Evolutionary conservation across 2,329 filamentous ascomycete species (phyloP).

Genomic region (Ophiostoma fasciatum): DNA sequence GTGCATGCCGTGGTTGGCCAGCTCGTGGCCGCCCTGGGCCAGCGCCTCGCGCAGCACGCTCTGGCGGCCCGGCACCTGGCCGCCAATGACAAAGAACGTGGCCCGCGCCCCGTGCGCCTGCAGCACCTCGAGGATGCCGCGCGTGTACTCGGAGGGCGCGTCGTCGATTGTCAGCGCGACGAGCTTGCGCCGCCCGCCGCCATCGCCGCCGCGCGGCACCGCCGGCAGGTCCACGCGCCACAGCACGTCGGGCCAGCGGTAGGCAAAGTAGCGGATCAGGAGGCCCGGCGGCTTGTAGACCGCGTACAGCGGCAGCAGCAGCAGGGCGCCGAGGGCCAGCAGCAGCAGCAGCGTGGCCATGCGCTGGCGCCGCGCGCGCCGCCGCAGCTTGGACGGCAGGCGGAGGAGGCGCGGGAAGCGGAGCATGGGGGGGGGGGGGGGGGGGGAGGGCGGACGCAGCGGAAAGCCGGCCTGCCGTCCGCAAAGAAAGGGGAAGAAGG

Average conservation of each 20-base stretch:
- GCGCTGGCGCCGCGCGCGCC: slow-evolving; percentile 41
- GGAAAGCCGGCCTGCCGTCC: too few relatives aligned
- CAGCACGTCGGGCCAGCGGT: slow-evolving; percentile 62
- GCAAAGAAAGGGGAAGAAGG: neutral
- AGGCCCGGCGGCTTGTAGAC: slow-evolving; percentile 69
- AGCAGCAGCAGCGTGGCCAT: slow-evolving; percentile 38
- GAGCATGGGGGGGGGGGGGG: slow-evolving; percentile 12
- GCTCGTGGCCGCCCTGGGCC: slow-evolving; percentile 45
- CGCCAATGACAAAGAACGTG: slow-evolving; percentile 82
- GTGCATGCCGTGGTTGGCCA: slow-evolving; percentile 81
- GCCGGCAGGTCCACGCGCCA: slow-evolving; percentile 43
- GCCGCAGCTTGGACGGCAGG: slow-evolving; percentile 40
- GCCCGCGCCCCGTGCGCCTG: slow-evolving; percentile 51
- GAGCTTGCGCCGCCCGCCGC: slow-evolving; percentile 31
- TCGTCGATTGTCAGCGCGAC: slow-evolving; percentile 82
- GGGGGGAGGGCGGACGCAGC: neutral
- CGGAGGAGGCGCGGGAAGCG: slow-evolving; percentile 30
- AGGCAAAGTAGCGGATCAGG: slow-evolving; percentile 55
- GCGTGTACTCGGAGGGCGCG: slow-evolving; percentile 59
- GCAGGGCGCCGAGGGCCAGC: slow-evolving; percentile 20
- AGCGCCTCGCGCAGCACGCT: slow-evolving; percentile 41
- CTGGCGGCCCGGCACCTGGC: slow-evolving; percentile 48
- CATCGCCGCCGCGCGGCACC: neutral
- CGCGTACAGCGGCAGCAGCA: slow-evolving; percentile 40
- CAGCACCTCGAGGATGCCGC: slow-evolving; percentile 55